Conservation (phyloP, 306 rosid species). For the Sophora flavescens region DNA sequence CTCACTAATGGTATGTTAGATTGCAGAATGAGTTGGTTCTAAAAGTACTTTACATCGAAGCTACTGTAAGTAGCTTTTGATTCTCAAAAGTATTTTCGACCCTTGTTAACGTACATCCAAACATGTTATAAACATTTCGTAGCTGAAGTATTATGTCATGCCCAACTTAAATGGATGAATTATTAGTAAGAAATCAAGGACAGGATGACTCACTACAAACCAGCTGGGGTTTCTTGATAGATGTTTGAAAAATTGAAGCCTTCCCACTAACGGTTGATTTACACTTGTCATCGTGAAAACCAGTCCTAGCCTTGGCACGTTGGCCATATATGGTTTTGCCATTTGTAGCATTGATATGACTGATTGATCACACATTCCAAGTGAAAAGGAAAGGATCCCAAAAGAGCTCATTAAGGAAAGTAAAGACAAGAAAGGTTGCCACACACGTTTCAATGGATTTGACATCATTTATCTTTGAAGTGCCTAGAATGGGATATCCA, state of each 20-base stretch:
- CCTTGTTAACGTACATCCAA: too few species aligned
- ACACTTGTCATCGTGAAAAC: constrained; percentile 39
- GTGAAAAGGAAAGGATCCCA: neutral
- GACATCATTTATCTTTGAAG: constrained; percentile 29
- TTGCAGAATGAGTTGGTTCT: too few species aligned
- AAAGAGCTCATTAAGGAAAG: neutral
- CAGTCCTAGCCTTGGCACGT: constrained; percentile 19
- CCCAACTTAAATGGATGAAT: neutral
- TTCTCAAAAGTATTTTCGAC: too few species aligned
- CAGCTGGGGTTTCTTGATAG: neutral
- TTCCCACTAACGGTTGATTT: neutral
- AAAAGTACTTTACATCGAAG: too few species aligned
- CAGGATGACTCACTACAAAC: neutral
- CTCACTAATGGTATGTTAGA: neutral
- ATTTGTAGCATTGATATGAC: constrained; percentile 37
- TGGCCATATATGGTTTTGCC: constrained; percentile 10
- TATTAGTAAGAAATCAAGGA: neutral
- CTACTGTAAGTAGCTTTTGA: too few species aligned
- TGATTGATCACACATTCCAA: constrained; percentile 34
- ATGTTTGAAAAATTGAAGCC: constrained; percentile 29
- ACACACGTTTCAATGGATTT: constrained; percentile 34
- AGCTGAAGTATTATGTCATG: neutral
- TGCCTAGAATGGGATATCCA: constrained; percentile 27
- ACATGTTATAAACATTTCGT: neutral
- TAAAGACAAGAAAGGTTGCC: constrained; percentile 16